Evolutionary conservation across 805 yeast species (phyloP).

Genomic region (Cyberlindnera veronae): DNA sequence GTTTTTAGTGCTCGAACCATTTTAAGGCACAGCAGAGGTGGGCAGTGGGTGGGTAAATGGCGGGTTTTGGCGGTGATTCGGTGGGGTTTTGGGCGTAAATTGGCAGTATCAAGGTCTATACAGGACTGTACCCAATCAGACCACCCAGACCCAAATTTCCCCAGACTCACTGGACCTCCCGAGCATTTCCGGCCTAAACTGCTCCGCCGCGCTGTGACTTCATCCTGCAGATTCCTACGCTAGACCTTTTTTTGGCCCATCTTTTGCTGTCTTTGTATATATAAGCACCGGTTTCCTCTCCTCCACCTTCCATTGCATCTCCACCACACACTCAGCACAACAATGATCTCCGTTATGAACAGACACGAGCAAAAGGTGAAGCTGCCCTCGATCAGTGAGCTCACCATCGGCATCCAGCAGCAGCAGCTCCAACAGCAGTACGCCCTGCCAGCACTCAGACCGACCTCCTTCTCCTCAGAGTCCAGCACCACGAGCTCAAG

Average conservation of each 20-base stretch:
- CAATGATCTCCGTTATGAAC: background rate
- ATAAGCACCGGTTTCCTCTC: background rate
- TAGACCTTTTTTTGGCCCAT: background rate
- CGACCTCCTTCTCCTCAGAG: slow-evolving; percentile 8
- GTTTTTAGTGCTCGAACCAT: slow-evolving; percentile 2
- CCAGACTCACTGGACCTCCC: too few species aligned
- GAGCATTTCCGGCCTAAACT: background rate
- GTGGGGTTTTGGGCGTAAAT: background rate
- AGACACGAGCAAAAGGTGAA: slow-evolving; percentile 11
- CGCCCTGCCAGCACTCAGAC: background rate
- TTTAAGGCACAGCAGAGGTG: slow-evolving; percentile 7
- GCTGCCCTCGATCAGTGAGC: slow-evolving; percentile 21
- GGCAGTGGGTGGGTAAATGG: background rate
- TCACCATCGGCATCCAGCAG: slow-evolving; percentile 14
- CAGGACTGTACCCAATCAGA: too few species aligned
- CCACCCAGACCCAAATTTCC: too few species aligned
- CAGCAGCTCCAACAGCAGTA: slow-evolving; percentile 2
- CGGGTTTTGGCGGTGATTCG: background rate
- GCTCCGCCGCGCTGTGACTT: slow-evolving; percentile 3
- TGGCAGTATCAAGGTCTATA: background rate
- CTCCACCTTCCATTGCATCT: background rate
- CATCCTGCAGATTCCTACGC: slow-evolving; percentile 6
- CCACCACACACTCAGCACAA: background rate
- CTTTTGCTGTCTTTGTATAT: background rate
- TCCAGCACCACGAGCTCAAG: slow-evolving; percentile 6